Evolutionary conservation across 768 basidiomycete species (phyloP).

Genomic region (Termitomyces sp.): DNA sequence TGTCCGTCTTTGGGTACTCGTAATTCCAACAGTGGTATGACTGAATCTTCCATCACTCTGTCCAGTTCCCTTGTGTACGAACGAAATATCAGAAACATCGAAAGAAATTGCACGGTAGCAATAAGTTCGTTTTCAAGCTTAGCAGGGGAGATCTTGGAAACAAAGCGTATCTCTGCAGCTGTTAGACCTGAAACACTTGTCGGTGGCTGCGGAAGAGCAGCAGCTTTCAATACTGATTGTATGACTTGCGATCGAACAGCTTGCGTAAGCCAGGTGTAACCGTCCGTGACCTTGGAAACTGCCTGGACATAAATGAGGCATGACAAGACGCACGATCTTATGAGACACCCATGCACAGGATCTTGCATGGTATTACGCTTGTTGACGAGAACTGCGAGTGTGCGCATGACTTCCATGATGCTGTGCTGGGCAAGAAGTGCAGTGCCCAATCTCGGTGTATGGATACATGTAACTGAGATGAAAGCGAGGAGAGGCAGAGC

Average conservation of each 20-base stretch:
- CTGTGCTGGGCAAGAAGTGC: slow-evolving; percentile 5
- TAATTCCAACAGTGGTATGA: neutral
- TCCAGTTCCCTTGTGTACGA: slow-evolving; percentile 3
- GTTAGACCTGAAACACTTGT: neutral
- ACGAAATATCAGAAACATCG: slow-evolving; percentile 2
- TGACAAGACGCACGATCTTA: neutral
- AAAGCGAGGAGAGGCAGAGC: neutral
- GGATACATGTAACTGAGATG: neutral
- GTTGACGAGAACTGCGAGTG: neutral
- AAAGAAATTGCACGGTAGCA: neutral
- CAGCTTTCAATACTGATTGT: slow-evolving; percentile 2
- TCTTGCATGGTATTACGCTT: neutral
- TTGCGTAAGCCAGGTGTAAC: slow-evolving; percentile 7
- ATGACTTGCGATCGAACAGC: slow-evolving; percentile 4
- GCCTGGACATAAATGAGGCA: neutral
- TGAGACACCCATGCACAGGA: neutral
- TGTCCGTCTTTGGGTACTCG: neutral
- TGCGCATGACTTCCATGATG: slow-evolving; percentile 7
- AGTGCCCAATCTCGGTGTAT: neutral
- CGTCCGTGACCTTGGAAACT: neutral
- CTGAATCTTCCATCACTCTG: neutral
- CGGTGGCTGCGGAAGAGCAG: neutral
- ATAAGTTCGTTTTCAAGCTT: neutral
- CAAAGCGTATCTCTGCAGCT: neutral
- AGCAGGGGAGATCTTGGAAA: neutral